Evolutionary conservation across 2,329 filamentous ascomycete species (phyloP), one percentile per base, ranked within the genome.

Genomic region (Talaromyces marneffei): DNA sequence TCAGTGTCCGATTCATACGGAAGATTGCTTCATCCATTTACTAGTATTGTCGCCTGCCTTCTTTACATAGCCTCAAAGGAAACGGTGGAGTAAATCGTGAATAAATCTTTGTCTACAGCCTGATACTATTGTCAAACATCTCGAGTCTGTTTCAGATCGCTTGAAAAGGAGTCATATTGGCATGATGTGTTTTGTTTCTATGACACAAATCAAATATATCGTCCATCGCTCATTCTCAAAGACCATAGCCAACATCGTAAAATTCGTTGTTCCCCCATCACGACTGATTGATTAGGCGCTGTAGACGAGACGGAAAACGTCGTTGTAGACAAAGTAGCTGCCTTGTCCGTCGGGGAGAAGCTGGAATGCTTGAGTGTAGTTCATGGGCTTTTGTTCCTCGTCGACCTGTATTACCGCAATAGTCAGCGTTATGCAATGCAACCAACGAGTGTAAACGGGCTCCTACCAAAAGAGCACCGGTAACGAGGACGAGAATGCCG

Each of bases 291-390:
- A 68, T 57, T 62, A 62, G 27, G 68, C 68, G 55, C 69, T 65
- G 78, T 90, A 93, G 68, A 96, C 85, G 65, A 97, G 85, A 79
- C 90, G 90, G 87, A 97, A 97, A 75, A 97, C 80, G 77, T 97
- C 93, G 82, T 97, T 97, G 81, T 87, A 88, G 74, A 97, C 89
- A 76, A 85, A 97, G 82, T 89, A 96, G 78, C 83, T 86, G 69
- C 86, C 88, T 56, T 71, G 67, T 29, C 77, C 77, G 60, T 91
- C 88, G 64, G 86, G 87, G 66, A 86, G 77, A 65, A 97, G 87
- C 77, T 95, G 89, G 85, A 97, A 97, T 61, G 85, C 80, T 80
- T 97, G 92, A 61, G 87, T 87, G 80, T 92, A 99, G 83, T 85
- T 92, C 88, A 97, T 94, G 48, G 91, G 90, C 71, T 86, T 86